A percentile compares a stretch with the other conserved stretches of the same genome.
phyloP scores from a whole-genome alignment of 2,329 filamentous ascomycete genomes.

The Xylariaceae sp. region DNA sequence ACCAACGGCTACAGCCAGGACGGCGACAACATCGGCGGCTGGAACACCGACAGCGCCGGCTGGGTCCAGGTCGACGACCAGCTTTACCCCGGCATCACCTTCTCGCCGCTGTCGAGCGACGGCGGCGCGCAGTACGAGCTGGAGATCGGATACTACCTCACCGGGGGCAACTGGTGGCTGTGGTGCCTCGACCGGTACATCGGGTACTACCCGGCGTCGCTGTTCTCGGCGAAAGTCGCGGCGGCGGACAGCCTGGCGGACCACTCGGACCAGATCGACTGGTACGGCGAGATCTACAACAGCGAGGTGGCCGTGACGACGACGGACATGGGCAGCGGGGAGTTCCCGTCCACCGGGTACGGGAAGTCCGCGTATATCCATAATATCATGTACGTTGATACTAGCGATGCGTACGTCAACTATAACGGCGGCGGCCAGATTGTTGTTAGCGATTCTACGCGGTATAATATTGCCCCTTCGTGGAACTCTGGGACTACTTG shows the following conservation, averaged over 20 bases:
- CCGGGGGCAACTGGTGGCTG: conserved; percentile 20
- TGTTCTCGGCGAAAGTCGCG: conserved; percentile 15
- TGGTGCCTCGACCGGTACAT: conserved; percentile 19
- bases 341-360: conserved; percentile 15
- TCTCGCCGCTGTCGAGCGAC: conserved; percentile 9
- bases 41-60: conserved; percentile 16
- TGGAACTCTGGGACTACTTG: conserved; percentile 17
- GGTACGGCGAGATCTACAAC: conserved; percentile 23
- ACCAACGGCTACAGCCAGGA: conserved; percentile 17
- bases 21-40: conserved; percentile 19
- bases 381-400: conserved; percentile 14
- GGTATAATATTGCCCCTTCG: conserved; percentile 12
- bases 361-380: conserved; percentile 21
- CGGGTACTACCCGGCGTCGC: conserved; percentile 19
- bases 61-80: conserved; percentile 16
- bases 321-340: conserved; percentile 22
- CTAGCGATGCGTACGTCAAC: neutral
- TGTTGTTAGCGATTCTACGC: conserved; percentile 11
- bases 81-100: conserved; percentile 18
- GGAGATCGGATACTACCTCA: conserved; percentile 20
- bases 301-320: conserved; percentile 12
- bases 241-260: conserved; percentile 18
- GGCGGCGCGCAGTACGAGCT: conserved; percentile 19
- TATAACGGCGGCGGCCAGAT: conserved; percentile 17
- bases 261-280: conserved; percentile 16